phyloP scores from a whole-genome alignment of 345 rosid species.

The Jatropha curcas region DNA sequence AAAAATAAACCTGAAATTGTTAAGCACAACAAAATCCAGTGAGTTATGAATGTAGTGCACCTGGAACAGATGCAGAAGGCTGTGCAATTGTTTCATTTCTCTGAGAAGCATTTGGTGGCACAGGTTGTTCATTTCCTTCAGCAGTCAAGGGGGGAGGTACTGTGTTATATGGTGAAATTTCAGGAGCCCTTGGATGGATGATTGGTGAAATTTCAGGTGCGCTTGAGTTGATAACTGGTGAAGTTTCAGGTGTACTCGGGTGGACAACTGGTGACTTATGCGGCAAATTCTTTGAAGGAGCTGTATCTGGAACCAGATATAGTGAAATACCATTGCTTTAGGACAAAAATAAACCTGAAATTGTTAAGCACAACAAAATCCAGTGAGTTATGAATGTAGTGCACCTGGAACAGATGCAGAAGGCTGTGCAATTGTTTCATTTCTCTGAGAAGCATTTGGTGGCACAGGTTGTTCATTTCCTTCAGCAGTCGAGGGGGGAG shows the following conservation, averaged over 20 bases:
- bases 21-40: constrained; percentile 3
- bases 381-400: constrained; percentile 38
- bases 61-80: constrained; percentile 38
- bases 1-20: constrained; percentile 13
- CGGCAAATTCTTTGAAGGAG: constrained; percentile 23
- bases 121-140: not conserved
- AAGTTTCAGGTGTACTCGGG: constrained; percentile 26
- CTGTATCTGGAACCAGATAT: constrained; percentile 25
- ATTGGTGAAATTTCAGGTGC: constrained; percentile 15
- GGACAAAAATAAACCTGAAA: constrained; percentile 15
- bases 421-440: constrained; percentile 36
- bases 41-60: constrained; percentile 42
- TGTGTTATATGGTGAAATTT: constrained; percentile 17
- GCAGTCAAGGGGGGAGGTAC: not conserved
- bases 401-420: constrained; percentile 39
- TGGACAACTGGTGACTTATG: constrained; percentile 19
- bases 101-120: constrained; percentile 35
- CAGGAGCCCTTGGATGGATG: constrained; percentile 2
- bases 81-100: constrained; percentile 32
- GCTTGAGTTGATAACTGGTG: not conserved
- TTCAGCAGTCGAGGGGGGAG: not conserved
- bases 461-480: constrained; percentile 9
- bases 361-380: constrained; percentile 1
- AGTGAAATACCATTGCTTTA: constrained; percentile 2
- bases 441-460: constrained; percentile 33